Percentiles rank a stretch among this genome's conserved stretches.
Conservation (phyloP, 768 basidiomycete genomes). For the Rhodotorula kratochvilovae region DNA sequence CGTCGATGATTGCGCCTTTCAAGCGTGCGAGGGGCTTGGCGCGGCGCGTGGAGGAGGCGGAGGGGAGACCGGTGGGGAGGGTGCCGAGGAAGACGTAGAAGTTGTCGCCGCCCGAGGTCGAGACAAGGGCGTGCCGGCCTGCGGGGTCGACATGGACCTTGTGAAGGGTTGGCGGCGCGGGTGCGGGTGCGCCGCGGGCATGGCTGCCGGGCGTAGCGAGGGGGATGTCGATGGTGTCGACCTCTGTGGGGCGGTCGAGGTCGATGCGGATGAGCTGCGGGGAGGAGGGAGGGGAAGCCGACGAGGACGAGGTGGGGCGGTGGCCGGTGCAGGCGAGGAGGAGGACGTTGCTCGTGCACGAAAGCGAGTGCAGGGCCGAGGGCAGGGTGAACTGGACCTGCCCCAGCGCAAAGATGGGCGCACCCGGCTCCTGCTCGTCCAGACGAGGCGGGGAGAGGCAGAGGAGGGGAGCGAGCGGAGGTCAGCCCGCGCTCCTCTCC, state of each 20-base stretch:
- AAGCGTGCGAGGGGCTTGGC: conserved; percentile 71
- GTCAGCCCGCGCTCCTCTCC: neutral
- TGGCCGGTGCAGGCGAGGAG: conserved; percentile 17
- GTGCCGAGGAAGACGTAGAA: conserved; percentile 71
- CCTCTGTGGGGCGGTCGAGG: conserved; percentile 77
- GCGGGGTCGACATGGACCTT: conserved; percentile 89
- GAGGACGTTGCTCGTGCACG: conserved; percentile 35
- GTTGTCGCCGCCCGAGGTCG: conserved; percentile 81
- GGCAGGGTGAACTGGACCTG: conserved; percentile 37
- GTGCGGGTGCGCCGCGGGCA: neutral
- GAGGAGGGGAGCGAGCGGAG: neutral
- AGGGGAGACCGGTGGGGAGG: conserved; percentile 36
- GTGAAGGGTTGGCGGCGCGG: conserved; percentile 53
- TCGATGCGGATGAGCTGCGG: conserved; percentile 62
- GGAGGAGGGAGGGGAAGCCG: conserved; percentile 73
- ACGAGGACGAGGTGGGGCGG: conserved; percentile 53
- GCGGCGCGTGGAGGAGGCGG: conserved; percentile 63
- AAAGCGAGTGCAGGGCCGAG: conserved; percentile 19
- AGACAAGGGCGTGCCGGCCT: conserved; percentile 80
- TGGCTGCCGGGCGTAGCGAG: conserved; percentile 55
- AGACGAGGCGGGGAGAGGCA: too few species aligned
- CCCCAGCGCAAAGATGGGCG: conserved; percentile 34
- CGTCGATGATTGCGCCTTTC: conserved; percentile 75
- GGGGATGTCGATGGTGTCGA: conserved; percentile 63
- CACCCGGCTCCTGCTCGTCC: conserved; percentile 8